phyloP scores from a whole-genome alignment of 495 filamentous ascomycete genomes.

The Talaromyces wortmannii region DNA sequence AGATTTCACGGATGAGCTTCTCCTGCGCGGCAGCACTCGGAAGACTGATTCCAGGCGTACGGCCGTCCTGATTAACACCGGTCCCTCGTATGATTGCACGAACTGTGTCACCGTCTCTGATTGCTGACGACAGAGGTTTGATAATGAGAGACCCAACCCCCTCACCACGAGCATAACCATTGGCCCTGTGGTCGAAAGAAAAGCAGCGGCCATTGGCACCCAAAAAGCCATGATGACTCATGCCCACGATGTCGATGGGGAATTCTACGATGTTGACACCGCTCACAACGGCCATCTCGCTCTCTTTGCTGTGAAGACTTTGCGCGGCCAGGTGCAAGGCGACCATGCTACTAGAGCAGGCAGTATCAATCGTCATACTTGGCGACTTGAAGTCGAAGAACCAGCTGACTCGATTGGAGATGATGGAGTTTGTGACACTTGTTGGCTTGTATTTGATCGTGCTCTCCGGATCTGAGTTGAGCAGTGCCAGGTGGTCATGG shows the following conservation, averaged over 20 bases:
- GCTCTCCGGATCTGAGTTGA: background rate
- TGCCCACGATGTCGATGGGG: conserved; percentile 6
- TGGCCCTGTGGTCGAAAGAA: conserved; percentile 14
- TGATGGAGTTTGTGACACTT: conserved; percentile 37
- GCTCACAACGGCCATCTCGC: conserved; percentile 12
- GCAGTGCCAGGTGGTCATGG: background rate
- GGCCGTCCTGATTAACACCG: conserved; percentile 17
- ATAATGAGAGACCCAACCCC: conserved; percentile 17
- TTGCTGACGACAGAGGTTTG: conserved; percentile 10
- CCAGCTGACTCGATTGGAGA: conserved; percentile 49
- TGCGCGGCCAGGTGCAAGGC: conserved; percentile 39
- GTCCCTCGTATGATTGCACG: conserved; percentile 14
- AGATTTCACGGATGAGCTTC: conserved; percentile 11
- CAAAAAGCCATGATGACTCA: conserved; percentile 12
- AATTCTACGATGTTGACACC: conserved; percentile 10
- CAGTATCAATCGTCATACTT: conserved; percentile 52
- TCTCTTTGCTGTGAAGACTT: conserved; percentile 31
- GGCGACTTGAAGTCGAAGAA: conserved; percentile 52
- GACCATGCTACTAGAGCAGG: conserved; percentile 47
- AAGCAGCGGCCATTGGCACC: conserved; percentile 7
- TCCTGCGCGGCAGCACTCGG: conserved; percentile 14
- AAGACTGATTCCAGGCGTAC: conserved; percentile 12
- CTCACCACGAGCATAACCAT: conserved; percentile 29
- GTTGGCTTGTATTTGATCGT: conserved; percentile 17
- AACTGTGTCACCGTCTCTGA: conserved; percentile 15